A percentile compares a stretch with the other conserved stretches of the same genome.
These are phyloP conservation scores for Pseudoturritis turrita DNA, from an alignment of 345 rosid genomes.

Conservation along the genomic window DNA sequence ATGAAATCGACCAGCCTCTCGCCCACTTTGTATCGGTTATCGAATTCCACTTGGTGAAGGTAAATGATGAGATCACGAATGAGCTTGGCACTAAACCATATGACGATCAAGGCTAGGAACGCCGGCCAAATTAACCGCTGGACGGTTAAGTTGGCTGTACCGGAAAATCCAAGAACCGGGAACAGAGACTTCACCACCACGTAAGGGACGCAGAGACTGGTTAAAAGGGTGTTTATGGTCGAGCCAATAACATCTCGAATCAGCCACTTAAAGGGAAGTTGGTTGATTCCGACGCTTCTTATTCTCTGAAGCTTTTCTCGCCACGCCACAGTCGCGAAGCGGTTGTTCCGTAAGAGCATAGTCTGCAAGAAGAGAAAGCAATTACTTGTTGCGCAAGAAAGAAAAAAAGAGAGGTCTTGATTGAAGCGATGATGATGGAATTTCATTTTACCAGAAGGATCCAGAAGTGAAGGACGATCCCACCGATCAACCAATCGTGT, in stretches of 20 bases:
- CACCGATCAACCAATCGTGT: constrained; percentile 10
- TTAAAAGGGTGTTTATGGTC: background rate
- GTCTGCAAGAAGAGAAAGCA: background rate
- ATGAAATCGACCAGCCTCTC: constrained; percentile 6
- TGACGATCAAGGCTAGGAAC: background rate
- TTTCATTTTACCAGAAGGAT: constrained; percentile 7
- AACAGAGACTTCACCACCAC: constrained; percentile 9
- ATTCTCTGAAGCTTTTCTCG: constrained; percentile 4
- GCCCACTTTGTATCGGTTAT: constrained; percentile 11
- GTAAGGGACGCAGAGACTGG: constrained; percentile 7
- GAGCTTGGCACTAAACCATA: constrained; percentile 18
- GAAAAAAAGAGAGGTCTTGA: background rate
- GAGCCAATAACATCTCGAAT: constrained; percentile 9
- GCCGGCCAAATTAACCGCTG: constrained; percentile 10
- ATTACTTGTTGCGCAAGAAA: background rate
- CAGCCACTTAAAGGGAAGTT: constrained; percentile 11
- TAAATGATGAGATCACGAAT: background rate
- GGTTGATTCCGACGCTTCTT: background rate
- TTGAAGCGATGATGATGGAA: background rate
- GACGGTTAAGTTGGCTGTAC: background rate
- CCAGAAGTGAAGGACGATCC: constrained; percentile 1
- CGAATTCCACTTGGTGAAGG: constrained; percentile 6
- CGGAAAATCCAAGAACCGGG: constrained; percentile 3
- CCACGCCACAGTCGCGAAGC: background rate
- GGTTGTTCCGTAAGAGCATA: background rate